These are phyloP conservation scores for Pachyrhizus erosus DNA, from an alignment of 306 rosid genomes.

Conservation along the genomic window DNA sequence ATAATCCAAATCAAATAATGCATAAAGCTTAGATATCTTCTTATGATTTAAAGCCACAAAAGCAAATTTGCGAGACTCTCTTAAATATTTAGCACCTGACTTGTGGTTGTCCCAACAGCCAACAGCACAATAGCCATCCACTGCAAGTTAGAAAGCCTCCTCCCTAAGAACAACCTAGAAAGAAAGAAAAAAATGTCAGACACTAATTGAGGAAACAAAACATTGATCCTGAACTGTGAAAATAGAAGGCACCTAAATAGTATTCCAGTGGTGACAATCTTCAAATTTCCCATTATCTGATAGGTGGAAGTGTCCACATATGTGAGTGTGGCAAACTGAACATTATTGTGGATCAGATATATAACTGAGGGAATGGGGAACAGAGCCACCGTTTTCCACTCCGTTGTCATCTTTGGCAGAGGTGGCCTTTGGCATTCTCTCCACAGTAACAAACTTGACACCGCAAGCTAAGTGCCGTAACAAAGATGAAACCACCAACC, in stretches of 20 bases:
- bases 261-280: constrained; percentile 89
- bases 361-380: constrained; percentile 86
- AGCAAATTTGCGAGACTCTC: not conserved
- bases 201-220: constrained; percentile 33
- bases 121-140: constrained; percentile 86
- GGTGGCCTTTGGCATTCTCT: constrained; percentile 67
- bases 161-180: constrained; percentile 78
- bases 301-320: constrained; percentile 95
- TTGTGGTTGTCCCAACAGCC: constrained; percentile 97
- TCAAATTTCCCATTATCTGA: constrained; percentile 97
- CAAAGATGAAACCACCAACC: constrained; percentile 1
- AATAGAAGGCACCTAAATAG: constrained; percentile 74
- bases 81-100: constrained; percentile 64
- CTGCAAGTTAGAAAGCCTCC: constrained; percentile 85
- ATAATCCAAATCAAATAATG: not conserved
- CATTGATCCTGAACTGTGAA: constrained; percentile 3
- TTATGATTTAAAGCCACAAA: not conserved
- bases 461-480: constrained; percentile 64
- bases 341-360: constrained; percentile 83
- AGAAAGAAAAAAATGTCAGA: not conserved
- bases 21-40: not conserved
- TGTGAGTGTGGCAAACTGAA: constrained; percentile 89
- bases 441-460: constrained; percentile 85
- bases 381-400: constrained; percentile 74
- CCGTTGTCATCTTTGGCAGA: constrained; percentile 82